Base-by-base conservation (phyloP, 768 basidiomycete species). In the Coprinellus micaceus region DNA sequence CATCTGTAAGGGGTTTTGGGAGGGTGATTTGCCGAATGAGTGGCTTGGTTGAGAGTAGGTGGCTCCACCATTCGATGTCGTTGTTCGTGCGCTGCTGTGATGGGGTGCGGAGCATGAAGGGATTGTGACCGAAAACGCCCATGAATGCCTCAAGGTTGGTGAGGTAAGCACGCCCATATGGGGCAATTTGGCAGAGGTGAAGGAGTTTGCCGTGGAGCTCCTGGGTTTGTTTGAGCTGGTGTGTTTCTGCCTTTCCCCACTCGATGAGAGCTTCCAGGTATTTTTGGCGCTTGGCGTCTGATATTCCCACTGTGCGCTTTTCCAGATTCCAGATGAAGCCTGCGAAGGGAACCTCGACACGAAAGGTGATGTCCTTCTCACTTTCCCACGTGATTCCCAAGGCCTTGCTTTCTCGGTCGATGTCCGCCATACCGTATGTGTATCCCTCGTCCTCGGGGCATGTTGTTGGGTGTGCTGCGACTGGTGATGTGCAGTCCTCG, bases 181-280 rank as follows among this genome's bases (percentile, higher is more conserved):
- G 65, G 1, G 71, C 22, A 0, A 74, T 54, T 0, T 61, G 41
- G n/a, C 58, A 61, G 0, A 67, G 53, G 24, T 78, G 77, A 0
- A 71, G 52, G 0, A 77, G 64, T 50, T 77, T 77, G 0, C 77
- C 70, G 47, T 74, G 64, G 0, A 78, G 63, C n/a, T 64, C 67
- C 15, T 69, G 55, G 9, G 71, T 64, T 5, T 77, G 66, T 1
- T 67, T 52, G 10, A 71, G 63, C 21, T 52, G 58, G 54, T 75
- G 76, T 2, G 58, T 61, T 0, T 44, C 2, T 0, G 29, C 17
- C 1, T 15, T 4, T 4, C 37, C 17, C 71, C 70, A 74, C 17
- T 59, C 51, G 0, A 39, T 3, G 11, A 72, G 67, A 4, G 70
- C 67, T 1, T 15, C n/a, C 0, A 62, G 36, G 25, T 69, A 69